Evolutionary conservation across 352 stramenopile species (phyloP).

Genomic region (Globisporangium apiculatum): DNA sequence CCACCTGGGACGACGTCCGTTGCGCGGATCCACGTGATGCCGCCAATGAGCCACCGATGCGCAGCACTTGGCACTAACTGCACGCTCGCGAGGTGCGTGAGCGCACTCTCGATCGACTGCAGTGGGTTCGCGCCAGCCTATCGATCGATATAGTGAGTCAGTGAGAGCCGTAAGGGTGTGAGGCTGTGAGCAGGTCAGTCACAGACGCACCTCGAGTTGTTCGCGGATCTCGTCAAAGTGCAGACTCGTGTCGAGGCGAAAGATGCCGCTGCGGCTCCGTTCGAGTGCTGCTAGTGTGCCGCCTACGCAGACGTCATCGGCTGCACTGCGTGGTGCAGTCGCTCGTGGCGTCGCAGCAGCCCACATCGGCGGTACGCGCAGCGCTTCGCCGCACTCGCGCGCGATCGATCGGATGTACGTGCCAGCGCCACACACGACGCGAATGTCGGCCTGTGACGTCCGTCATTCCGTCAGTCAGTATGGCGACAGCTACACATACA

Average conservation of each 20-base stretch:
- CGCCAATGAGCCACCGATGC: slow-evolving; percentile 43
- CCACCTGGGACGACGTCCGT: slow-evolving; percentile 16
- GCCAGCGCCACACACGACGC: slow-evolving; percentile 58
- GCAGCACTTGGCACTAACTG: slow-evolving; percentile 20
- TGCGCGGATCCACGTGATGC: slow-evolving; percentile 26
- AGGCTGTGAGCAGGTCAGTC: background rate
- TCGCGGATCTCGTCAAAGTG: slow-evolving; percentile 47
- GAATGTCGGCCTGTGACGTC: slow-evolving; percentile 26
- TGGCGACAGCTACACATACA: background rate
- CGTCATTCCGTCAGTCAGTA: background rate
- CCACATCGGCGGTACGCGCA: slow-evolving; percentile 26
- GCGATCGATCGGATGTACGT: slow-evolving; percentile 88
- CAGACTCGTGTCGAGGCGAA: slow-evolving; percentile 41
- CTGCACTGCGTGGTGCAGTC: slow-evolving; percentile 19
- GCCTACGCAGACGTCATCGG: slow-evolving; percentile 37
- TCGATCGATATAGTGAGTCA: background rate
- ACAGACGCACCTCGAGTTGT: slow-evolving; percentile 26
- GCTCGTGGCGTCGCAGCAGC: slow-evolving; percentile 15
- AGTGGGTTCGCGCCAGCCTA: slow-evolving; percentile 20
- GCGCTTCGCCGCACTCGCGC: slow-evolving; percentile 67
- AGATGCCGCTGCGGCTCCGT: slow-evolving; percentile 55
- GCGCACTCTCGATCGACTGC: slow-evolving; percentile 45
- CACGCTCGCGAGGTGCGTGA: slow-evolving; percentile 48
- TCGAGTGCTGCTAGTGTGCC: slow-evolving; percentile 60
- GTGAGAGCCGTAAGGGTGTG: background rate